Evolutionary conservation across 148 eudicot genomes (phyloP), one percentile per base, ranked within the genome.

Genomic region (Pouteria glomerata): DNA sequence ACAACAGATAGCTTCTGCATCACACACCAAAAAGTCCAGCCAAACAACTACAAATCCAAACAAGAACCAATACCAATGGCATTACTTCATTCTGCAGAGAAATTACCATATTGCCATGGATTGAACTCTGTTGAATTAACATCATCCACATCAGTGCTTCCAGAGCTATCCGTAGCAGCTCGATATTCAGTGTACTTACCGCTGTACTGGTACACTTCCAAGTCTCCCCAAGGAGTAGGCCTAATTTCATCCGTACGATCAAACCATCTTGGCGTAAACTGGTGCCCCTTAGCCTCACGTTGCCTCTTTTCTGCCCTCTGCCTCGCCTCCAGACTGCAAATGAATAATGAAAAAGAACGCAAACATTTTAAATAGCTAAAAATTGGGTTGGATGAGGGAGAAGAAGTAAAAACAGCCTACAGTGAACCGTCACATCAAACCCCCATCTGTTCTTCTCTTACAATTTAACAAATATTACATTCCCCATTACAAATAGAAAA

Each of bases 141-240:
- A 62, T 87, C 87, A 55, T 74, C 80, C 61, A 26, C 77, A 29
- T 79, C 87, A 64, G 73, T 50, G 51, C 41, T 61, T 30, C 76
- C 78, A 0, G 86, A 84, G 50, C 73, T 73, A 57, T 87, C 97
- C 11, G 80, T 51, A 45, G 84, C 75, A 65, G 82, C 82, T 27
- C 89, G 77, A 70, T 82, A 82, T 68, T 87, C 86, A 23, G 73
- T 19, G 65, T 91, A 91, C 74, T 87, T 91, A 4, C 95, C 89
- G 63, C 89, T 89, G 74, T 76, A 89, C 41, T 78, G 80, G 64
- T 87, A 89, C 21, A 91, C 77, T 74, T 89, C 97, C 87, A 91
- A 73, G 8, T 91, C 95, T 50, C 97, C 97, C 97, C 97, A 91
- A 23, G 97, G 97, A 15, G 97, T 91, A n/a, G 92, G 68, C 33